These are phyloP conservation scores for Lipomyces chichibuensis DNA, from an alignment of 805 yeast species.

Conservation along the genomic window DNA sequence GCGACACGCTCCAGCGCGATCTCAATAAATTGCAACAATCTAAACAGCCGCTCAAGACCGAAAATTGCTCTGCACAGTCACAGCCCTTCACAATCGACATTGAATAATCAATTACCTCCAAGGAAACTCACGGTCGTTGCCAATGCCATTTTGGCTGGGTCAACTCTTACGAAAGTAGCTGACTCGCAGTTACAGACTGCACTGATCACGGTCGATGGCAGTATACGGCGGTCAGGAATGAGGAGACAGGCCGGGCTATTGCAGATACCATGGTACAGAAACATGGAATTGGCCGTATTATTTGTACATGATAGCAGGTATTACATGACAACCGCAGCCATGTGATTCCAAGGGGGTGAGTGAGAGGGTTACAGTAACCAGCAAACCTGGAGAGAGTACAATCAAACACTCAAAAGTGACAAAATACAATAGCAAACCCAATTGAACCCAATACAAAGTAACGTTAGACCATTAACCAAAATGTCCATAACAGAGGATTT, in stretches of 20 bases:
- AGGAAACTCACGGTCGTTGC: too few relatives aligned
- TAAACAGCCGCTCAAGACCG: background rate
- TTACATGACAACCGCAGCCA: background rate
- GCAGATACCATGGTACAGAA: background rate
- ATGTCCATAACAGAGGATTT: background rate
- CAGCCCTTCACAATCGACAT: background rate
- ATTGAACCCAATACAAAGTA: background rate
- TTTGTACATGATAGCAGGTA: background rate
- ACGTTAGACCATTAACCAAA: background rate
- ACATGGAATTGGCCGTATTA: background rate
- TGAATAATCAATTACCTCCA: background rate
- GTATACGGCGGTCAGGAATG: background rate
- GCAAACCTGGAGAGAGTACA: background rate
- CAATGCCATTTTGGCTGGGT: too few relatives aligned
- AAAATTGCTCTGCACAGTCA: background rate
- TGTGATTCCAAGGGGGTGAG: background rate
- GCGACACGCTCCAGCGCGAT: conserved; percentile 24
- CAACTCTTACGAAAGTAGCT: background rate
- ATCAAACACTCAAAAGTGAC: background rate
- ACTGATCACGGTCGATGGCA: background rate
- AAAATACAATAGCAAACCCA: background rate
- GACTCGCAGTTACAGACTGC: background rate
- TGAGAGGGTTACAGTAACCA: background rate
- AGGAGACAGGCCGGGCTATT: background rate
- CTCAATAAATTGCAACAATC: background rate